Base-by-base conservation (phyloP, 176 grass and related monocot genomes). In the Ampelocalamus luodianensis region DNA sequence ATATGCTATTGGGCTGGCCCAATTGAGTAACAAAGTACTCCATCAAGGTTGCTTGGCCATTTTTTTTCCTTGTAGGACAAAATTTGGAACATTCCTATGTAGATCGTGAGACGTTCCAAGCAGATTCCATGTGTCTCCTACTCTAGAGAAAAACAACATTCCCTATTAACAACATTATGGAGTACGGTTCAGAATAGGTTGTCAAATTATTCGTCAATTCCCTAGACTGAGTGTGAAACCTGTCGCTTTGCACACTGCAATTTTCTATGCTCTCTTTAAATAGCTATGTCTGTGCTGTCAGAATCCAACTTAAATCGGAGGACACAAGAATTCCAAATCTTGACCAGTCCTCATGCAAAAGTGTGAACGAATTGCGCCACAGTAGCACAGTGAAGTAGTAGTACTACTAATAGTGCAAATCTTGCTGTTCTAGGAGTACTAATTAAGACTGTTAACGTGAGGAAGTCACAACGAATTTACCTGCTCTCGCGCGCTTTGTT, bases 401-500 rank as follows among this genome's bases (percentile, higher is more conserved):
- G 32, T 34, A 34, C 32, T 34, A 34, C 32, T 34, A 34, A 34
- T 3, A 34, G 32, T 34, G 32, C 32, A 34, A 34, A 34, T 34
- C 32, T 3, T 34, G 1, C 32, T 34, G 32, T 34, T 34, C 32
- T 34, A 34, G 32, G 0, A 34, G 29, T 3, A 34, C 32, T 34
- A 34, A 34, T 34, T 34, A 34, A 34, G 32, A 34, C 32, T 34
- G 32, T 34, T 34, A 34, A 34, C 2, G 32, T 34, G 26, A 73
- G 38, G 42, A 55, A 54, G 66, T 77, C 72, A 34, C 32, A 89
- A 15, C 7, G 13, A 88, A 10, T 23, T 68, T 87, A 93, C 93
- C 93, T 95, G 96, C 45, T 98, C 80, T 54, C 93, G 87, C 8
- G 91, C 96, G 85, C 96, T 95, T 48, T 85, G 73, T 63, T 92